A percentile compares a stretch with the other conserved stretches of the same genome.
Conservation (phyloP, 1,139 yeast species). For the Hyphopichia wangnamkhiaoensis region DNA sequence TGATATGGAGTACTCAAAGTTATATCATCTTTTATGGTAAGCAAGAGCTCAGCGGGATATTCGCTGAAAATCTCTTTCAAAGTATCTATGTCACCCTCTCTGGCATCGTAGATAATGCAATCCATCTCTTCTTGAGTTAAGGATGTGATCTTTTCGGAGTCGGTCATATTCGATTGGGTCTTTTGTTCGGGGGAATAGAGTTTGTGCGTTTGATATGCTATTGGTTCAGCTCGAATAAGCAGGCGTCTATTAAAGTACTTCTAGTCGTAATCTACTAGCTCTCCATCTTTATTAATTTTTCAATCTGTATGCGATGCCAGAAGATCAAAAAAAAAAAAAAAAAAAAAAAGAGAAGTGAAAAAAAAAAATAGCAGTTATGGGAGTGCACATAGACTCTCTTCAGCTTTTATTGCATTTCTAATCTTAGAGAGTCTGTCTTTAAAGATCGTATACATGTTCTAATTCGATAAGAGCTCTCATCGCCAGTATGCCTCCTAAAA, state of each 20-base stretch:
- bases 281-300: too few species aligned
- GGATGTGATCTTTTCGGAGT: slow-evolving; percentile 13
- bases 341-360: slow-evolving; percentile 5
- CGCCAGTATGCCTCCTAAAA: slow-evolving; percentile 30
- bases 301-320: background rate
- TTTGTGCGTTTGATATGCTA: too few species aligned
- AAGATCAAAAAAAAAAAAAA: background rate
- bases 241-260: too few species aligned
- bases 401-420: background rate
- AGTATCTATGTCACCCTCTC: slow-evolving; percentile 82
- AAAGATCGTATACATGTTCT: too few species aligned
- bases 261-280: too few species aligned
- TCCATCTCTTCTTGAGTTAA: slow-evolving; percentile 78
- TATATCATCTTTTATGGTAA: slow-evolving; percentile 59
- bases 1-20: slow-evolving; percentile 79
- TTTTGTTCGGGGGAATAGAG: too few species aligned
- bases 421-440: background rate
- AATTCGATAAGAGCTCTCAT: too few species aligned
- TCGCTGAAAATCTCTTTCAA: slow-evolving; percentile 67
- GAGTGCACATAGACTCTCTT: background rate
- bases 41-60: slow-evolving; percentile 51
- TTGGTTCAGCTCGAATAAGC: too few species aligned
- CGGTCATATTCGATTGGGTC: slow-evolving; percentile 15
- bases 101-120: slow-evolving; percentile 76
- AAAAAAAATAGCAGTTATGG: background rate